These are phyloP conservation scores for Carex pumila DNA, from an alignment of 176 grass and related monocot species.

Conservation along the genomic window DNA sequence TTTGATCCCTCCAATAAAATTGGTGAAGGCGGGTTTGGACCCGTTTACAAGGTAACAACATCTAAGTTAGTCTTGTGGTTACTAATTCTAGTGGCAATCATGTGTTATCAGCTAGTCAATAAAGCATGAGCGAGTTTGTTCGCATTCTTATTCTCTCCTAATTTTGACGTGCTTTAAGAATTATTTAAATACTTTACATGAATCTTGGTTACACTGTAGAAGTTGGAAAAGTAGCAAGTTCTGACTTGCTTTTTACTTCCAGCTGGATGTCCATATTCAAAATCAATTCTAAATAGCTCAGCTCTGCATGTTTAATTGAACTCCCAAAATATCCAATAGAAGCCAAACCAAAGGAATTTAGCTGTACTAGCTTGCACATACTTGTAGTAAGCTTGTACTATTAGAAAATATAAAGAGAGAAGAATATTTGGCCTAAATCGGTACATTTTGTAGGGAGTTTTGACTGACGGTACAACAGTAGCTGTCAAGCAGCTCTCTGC, in stretches of 20 bases:
- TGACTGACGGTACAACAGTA: constrained; percentile 58
- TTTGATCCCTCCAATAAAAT: constrained; percentile 76
- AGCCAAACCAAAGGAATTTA: background rate
- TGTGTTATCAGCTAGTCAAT: background rate
- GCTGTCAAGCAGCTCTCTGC: constrained; percentile 83
- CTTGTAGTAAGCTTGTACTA: background rate
- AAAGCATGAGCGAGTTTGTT: background rate
- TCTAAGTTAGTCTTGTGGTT: background rate
- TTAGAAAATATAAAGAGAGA: background rate
- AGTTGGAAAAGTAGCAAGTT: background rate
- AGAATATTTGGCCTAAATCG: background rate
- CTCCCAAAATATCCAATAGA: background rate
- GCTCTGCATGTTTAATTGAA: background rate
- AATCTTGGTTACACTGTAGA: background rate
- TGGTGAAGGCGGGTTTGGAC: constrained; percentile 74
- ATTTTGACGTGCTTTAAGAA: background rate
- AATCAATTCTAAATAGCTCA: background rate
- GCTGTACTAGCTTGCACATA: background rate
- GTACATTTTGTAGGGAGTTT: constrained; percentile 45
- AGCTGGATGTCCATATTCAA: background rate
- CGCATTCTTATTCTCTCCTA: background rate
- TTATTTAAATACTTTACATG: background rate
- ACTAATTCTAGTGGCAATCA: background rate
- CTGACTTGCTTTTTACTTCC: background rate
- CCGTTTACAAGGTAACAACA: constrained; percentile 69